Evolutionary conservation across 208 protist genomes (phyloP), one percentile per base, ranked within the genome.

Genomic region (Trypanosoma avium): DNA sequence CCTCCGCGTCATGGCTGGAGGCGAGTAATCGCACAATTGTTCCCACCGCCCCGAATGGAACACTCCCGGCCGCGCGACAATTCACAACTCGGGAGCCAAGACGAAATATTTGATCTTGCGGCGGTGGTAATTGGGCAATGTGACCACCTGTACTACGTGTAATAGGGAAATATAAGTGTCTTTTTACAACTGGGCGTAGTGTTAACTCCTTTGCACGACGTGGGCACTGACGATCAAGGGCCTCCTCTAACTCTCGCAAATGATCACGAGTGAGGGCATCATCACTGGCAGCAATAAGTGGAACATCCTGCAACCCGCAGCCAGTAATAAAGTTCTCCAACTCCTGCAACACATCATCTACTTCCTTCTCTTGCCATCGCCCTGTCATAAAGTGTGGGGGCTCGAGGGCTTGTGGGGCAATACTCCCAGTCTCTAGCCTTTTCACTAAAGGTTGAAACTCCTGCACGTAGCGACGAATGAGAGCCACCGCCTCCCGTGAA

Each of bases 11-110:
- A 13, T 79, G 63, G 13, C 82, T 76, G 42, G 77, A 80, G 42
- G 77, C 74, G 24, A 95, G 79, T 38, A 97, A 59, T n/a, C 92
- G 86, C 52, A 94, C 81, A 55, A 97, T 79, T 21, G 84, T 93
- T 52, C 92, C 92, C 6, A 61, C 60, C 2, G 79, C 71, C 4
- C 92, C 92, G 60, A 97, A 97, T 6, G 92, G 87, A 10, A 82
- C 75, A 48, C 26, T 76, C 57, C 92, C 92, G 7, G 79, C 83
- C 3, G 84, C 79, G 0, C 88, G 77, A 67, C 86, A 95, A 71
- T 95, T 94, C 35, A 93, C 84, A 7, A 97, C 92, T 13, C 92
- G 86, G 7, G 78, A 67, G 55, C 89, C 84, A 42, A 97, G 77
- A 26, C 61, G 75, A 57, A 88, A 87, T 19, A 36, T 81, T 68